Base-by-base conservation (phyloP, 2,329 filamentous ascomycete species). In the Elsinoe necatrix region DNA sequence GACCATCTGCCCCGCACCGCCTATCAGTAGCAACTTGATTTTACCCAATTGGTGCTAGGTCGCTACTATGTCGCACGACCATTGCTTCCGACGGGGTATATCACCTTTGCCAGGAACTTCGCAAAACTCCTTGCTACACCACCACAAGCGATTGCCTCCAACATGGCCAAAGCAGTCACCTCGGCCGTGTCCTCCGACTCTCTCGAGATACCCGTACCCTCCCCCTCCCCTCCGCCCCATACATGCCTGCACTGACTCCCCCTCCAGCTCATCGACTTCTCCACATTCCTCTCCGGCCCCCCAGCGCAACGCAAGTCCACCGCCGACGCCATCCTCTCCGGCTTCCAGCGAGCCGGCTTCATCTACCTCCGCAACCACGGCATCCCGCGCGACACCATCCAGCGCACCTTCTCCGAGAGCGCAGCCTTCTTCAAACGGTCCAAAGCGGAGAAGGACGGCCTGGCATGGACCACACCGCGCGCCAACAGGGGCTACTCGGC, bases 341-440 rank as follows among this genome's bases (percentile, higher is more conserved):
- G 87, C 47, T 95, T 95, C 75, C 85, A 89, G 65, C 85, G 81
- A 1, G 86, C 90, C 1, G 91, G 91, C 57, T 95, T 96, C 75
- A 81, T 96, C 61, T 95, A 95, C 72, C 81, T 95, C 37, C 84
- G 84, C 64, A 87, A 92, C 70, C 84, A 92, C 62, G 81, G 86
- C 39, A 85, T 95, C 59, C 72, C 83, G 0, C 65, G 79, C 2
- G 72, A 79, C 7, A 58, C 60, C 35, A 58, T 68, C 14, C 31
- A 59, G 5, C 58, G 56, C 8, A 62, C 66, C 14, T 67, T 69
- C 42, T 58, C 58, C 14, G 60, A 66, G 57, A 90, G 86, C 4
- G 82, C 84, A 51, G 73, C 75, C 60, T 91, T 92, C 76, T 93
- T 93, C 71, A 70, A 72, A 12, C 81, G 86, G 11, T 69, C 83